Percentiles rank a stretch among this genome's conserved stretches.
These are phyloP conservation scores for sunflower (Helianthus annuus) DNA, from an alignment of 129 eudicot species.

Conservation along the genomic window DNA sequence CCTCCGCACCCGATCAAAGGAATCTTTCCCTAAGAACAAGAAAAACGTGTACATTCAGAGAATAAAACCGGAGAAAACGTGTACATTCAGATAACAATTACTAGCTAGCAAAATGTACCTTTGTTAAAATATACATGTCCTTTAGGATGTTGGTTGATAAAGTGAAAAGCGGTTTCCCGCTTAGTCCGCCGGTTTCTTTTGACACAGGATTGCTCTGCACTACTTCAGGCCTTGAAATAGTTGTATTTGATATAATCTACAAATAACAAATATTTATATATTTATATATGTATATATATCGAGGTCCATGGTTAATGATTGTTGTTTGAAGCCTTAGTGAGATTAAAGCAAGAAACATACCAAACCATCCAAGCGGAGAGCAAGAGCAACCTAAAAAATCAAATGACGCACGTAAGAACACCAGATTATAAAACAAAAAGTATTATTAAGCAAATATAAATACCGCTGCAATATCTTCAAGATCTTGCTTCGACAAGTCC, in stretches of 20 bases:
- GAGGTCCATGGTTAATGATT: slow-evolving; percentile 14
- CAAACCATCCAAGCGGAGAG: slow-evolving; percentile 96
- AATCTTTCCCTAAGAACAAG: slow-evolving; percentile 59
- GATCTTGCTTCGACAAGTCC: slow-evolving; percentile 95
- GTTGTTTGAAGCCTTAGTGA: slow-evolving; percentile 8
- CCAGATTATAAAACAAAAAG: slow-evolving; percentile 1
- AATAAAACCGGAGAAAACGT: not conserved
- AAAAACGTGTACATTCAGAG: slow-evolving; percentile 14
- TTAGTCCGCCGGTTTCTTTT: slow-evolving; percentile 87
- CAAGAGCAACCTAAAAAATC: slow-evolving; percentile 85
- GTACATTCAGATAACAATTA: not conserved
- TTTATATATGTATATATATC: not conserved
- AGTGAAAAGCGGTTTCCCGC: slow-evolving; percentile 91
- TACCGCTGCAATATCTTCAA: slow-evolving; percentile 98
- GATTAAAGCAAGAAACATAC: slow-evolving; percentile 41
- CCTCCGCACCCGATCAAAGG: slow-evolving; percentile 98
- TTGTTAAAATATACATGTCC: slow-evolving; percentile 85
- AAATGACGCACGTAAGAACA: slow-evolving; percentile 28
- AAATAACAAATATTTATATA: slow-evolving; percentile 21
- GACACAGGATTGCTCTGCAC: slow-evolving; percentile 63
- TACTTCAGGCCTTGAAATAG: slow-evolving; percentile 81
- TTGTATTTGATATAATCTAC: slow-evolving; percentile 93
- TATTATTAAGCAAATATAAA: slow-evolving; percentile 7
- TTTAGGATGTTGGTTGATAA: slow-evolving; percentile 74
- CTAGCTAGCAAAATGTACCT: slow-evolving; percentile 46